phyloP scores from a whole-genome alignment of 768 basidiomycete species.

The Mycena haematopus region DNA sequence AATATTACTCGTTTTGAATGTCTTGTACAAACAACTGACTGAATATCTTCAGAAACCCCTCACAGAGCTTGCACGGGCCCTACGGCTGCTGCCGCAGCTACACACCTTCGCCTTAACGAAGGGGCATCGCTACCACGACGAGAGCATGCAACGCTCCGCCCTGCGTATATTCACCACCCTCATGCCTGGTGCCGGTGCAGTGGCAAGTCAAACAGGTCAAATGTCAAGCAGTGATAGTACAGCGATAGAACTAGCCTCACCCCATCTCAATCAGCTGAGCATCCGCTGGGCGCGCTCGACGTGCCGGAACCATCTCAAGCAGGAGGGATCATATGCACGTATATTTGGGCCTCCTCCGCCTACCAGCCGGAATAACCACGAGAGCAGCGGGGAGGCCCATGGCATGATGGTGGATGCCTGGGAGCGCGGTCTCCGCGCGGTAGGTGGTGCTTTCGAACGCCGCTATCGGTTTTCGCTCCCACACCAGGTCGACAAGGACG shows the following conservation, averaged over 20 bases:
- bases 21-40: neutral
- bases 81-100: conserved; percentile 47
- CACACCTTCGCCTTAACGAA: conserved; percentile 55
- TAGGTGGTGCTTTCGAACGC: conserved; percentile 48
- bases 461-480: conserved; percentile 34
- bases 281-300: conserved; percentile 56
- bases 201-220: neutral
- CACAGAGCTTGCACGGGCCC: conserved; percentile 45
- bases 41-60: conserved; percentile 48
- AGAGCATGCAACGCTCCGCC: conserved; percentile 52
- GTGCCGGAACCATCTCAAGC: conserved; percentile 56
- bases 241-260: neutral
- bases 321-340: conserved; percentile 42
- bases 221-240: no score
- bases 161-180: conserved; percentile 37
- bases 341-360: neutral
- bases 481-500: neutral
- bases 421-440: conserved; percentile 50
- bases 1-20: no score
- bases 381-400: neutral
- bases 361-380: neutral
- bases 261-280: conserved; percentile 47
- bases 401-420: conserved; percentile 19
- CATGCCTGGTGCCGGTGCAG: neutral
- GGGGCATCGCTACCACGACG: conserved; percentile 53